Evolutionary conservation across 225 moss, liverwort and hornwort species (phyloP).

Genomic region (Bryum argenteum): DNA sequence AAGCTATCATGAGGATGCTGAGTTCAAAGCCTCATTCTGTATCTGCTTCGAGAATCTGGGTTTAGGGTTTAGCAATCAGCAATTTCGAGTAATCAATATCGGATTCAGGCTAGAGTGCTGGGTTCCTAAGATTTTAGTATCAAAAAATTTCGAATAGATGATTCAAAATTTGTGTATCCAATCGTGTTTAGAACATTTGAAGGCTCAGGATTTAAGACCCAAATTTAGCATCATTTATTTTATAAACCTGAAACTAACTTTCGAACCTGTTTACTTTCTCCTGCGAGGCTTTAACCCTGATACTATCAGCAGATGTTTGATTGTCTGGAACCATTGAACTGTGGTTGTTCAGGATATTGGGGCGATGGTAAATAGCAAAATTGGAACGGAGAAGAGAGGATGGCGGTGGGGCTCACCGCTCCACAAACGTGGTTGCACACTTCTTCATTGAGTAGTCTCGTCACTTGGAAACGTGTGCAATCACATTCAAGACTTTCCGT

Average conservation of each 20-base stretch:
- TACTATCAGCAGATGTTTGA: background rate
- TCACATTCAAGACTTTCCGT: conserved; percentile 15
- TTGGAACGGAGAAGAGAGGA: conserved; percentile 14
- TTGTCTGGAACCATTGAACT: background rate
- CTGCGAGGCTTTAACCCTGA: background rate
- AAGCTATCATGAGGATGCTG: no score
- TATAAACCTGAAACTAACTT: no score
- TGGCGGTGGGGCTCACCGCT: conserved; percentile 30
- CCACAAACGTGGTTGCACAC: conserved; percentile 2
- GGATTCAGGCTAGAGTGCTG: no score
- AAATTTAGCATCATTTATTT: no score
- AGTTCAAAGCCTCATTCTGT: no score
- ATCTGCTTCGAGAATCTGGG: background rate
- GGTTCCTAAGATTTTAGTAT: no score
- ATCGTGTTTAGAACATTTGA: background rate
- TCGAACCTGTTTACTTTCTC: background rate
- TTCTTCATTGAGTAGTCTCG: conserved; percentile 22
- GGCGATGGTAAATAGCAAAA: conserved; percentile 16
- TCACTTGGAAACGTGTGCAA: conserved; percentile 19
- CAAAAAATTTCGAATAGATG: background rate
- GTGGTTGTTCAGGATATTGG: conserved; percentile 16
- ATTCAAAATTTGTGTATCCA: background rate
- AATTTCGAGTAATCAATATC: no score
- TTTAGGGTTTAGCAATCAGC: conserved; percentile 20
- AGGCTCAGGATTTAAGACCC: background rate